Base-by-base conservation (phyloP, 2,329 filamentous ascomycete species). In the Chalaropsis ovoidea region DNA sequence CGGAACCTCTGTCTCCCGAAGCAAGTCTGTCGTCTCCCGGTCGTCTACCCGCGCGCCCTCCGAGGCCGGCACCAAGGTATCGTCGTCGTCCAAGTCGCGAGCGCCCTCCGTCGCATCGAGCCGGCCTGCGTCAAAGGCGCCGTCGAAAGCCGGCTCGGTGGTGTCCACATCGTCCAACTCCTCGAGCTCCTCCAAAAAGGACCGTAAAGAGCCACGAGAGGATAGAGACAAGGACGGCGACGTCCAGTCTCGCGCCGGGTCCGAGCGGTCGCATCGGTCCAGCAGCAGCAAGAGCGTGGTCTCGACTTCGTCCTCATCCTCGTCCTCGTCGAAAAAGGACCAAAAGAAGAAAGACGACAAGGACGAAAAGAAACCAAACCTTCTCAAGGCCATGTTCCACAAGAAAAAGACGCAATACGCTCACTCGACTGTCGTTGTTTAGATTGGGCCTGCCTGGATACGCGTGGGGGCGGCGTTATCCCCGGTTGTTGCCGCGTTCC, bases 331-430 rank as follows among this genome's bases (percentile, higher is more conserved):
- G 31, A 61, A 61, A 43, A 63, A 63, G 60, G 42, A 60, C 13
- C 31, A 63, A 10, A 63, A 63, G 49, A 63, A 69, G 66, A 71
- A 67, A 69, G 72, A 63, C 69, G 69, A 73, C 76, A 68, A 70
- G 76, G 54, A 64, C 3, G 68, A 79, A 72, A 78, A 77, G 70
- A 72, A 72, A 63, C 74, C 71, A 49, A 83, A 79, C 70, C 81
- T 84, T 81, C 77, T 85, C 68, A 84, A 83, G 75, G 74, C 77
- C 2, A 69, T 85, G 66, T 84, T 85, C 71, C 82, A 80, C 76
- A 80, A 77, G 74, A 83, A 81, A 74, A 81, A 80, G 73, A 76
- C 62, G 1, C 56, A 64, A 19, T 64, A 64, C 58, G n/a, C 62
- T 4, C 47, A 66, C 41, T 56, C 65, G 24, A 41, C 61, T 17